These are phyloP conservation scores for Geopyxis carbonaria DNA, from an alignment of 495 filamentous ascomycete species.

Conservation along the genomic window DNA sequence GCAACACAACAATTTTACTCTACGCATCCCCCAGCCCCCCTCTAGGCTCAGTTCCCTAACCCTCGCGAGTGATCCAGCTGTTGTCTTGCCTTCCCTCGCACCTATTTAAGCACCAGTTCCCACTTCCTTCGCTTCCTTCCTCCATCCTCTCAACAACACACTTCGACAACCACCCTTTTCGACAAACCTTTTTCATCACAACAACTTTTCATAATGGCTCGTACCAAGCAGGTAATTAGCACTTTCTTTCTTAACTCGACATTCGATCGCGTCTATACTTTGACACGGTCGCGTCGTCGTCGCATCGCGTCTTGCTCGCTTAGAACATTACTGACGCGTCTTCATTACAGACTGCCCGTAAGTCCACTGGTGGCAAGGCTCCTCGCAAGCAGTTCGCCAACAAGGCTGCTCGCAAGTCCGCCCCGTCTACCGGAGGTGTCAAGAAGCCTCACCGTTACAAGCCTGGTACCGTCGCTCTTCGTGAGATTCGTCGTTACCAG, in stretches of 20 bases:
- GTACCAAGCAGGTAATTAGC: constrained; percentile 69
- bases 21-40: no score
- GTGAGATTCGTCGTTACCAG: constrained; percentile 99
- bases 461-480: constrained; percentile 99
- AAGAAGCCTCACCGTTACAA: constrained; percentile 99
- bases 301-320: constrained; percentile 4
- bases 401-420: constrained; percentile 66
- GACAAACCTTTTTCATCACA: no score
- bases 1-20: no score
- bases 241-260: constrained; percentile 5
- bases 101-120: constrained; percentile 35
- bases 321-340: constrained; percentile 14
- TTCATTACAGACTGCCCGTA: constrained; percentile 65
- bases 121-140: constrained; percentile 31
- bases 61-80: constrained; percentile 18
- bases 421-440: constrained; percentile 64
- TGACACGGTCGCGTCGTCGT: neutral
- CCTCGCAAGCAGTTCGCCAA: constrained; percentile 93
- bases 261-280: neutral
- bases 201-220: constrained; percentile 69
- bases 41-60: no score
- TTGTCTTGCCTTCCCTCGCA: no score
- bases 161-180: constrained; percentile 33
- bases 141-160: constrained; percentile 33
- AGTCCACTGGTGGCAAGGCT: constrained; percentile 99